phyloP scores from a whole-genome alignment of 2,329 filamentous ascomycete species.

The Taxawa tesnikishii region DNA sequence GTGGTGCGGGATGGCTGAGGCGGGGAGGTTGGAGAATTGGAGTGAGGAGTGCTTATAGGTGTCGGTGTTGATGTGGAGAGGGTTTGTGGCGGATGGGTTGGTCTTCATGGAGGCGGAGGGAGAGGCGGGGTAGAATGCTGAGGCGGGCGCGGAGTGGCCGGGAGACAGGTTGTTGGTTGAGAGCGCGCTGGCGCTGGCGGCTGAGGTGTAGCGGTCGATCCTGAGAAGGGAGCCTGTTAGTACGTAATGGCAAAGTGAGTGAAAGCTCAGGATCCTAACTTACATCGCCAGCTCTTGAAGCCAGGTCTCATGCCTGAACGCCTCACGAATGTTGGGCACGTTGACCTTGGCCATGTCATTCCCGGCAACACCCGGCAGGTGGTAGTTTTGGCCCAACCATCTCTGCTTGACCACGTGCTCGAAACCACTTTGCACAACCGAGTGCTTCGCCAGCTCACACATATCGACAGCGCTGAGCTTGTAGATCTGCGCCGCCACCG shows the following conservation, averaged over 20 bases:
- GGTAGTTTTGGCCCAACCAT: slow-evolving; percentile 75
- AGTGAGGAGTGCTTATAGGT: slow-evolving; percentile 9
- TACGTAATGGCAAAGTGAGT: too few species aligned
- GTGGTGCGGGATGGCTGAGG: slow-evolving; percentile 17
- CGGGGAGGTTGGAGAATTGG: slow-evolving; percentile 10
- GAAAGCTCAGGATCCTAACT: slow-evolving; percentile 27
- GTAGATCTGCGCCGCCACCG: slow-evolving; percentile 95
- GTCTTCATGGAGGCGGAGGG: slow-evolving; percentile 23
- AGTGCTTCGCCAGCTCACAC: slow-evolving; percentile 96
- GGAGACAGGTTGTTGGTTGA: slow-evolving; percentile 22
- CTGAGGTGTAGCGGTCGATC: slow-evolving; percentile 29
- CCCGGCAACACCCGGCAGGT: slow-evolving; percentile 65
- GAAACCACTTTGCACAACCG: slow-evolving; percentile 88
- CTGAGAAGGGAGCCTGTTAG: slow-evolving; percentile 5
- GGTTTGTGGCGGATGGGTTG: slow-evolving; percentile 24
- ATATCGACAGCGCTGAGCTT: slow-evolving; percentile 95
- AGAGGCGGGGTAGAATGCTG: slow-evolving; percentile 9
- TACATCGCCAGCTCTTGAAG: slow-evolving; percentile 76
- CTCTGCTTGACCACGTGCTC: slow-evolving; percentile 79
- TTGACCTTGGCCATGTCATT: slow-evolving; percentile 96
- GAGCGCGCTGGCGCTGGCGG: slow-evolving; percentile 19
- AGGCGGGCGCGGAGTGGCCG: slow-evolving; percentile 9
- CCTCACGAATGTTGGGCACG: slow-evolving; percentile 82
- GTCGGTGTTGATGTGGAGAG: slow-evolving; percentile 11
- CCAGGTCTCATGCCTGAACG: slow-evolving; percentile 79